Percentiles rank a stretch among this genome's conserved stretches.
Evolutionary conservation across 139 green algal species (phyloP).

Genomic region (Chlamydomonas sp.): DNA sequence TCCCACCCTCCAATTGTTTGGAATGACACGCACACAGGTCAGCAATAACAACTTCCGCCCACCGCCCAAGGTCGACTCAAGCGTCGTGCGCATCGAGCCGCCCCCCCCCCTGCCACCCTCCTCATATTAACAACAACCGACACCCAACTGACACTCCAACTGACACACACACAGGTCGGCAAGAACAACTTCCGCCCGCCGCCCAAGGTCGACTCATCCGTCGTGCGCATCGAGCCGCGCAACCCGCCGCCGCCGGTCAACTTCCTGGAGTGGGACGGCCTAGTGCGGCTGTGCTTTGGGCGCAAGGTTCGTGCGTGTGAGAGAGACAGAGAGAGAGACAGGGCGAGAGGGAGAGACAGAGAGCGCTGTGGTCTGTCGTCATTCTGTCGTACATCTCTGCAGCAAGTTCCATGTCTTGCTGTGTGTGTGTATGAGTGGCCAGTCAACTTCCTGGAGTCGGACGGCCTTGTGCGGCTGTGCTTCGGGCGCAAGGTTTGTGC

Average conservation of each 20-base stretch:
- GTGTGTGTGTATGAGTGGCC: no score
- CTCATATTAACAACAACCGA: no score
- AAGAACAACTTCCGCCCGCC: conserved; percentile 94
- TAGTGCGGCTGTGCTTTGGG: conserved; percentile 84
- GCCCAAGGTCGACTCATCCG: conserved; percentile 94
- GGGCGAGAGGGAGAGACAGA: no score
- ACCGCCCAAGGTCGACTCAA: conserved; percentile 95
- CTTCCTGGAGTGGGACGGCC: conserved; percentile 95
- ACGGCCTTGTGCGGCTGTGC: conserved; percentile 85
- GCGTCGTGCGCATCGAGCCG: conserved; percentile 95
- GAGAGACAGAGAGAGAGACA: no score
- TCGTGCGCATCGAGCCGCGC: conserved; percentile 96
- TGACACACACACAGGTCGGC: conserved; percentile 57
- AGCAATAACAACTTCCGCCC: conserved; percentile 94
- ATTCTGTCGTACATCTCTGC: no score
- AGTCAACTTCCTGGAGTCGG: conserved; percentile 97
- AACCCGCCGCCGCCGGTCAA: conserved; percentile 89
- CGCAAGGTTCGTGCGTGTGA: no score
- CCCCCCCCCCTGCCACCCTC: conserved; percentile 85
- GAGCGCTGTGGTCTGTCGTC: no score
- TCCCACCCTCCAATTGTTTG: no score
- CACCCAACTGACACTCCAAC: no score
- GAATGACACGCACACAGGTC: no score
- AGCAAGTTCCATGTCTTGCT: no score
- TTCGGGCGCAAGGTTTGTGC: conserved; percentile 82